phyloP scores from a whole-genome alignment of 75 land plant species.

The Picea sitchensis region DNA sequence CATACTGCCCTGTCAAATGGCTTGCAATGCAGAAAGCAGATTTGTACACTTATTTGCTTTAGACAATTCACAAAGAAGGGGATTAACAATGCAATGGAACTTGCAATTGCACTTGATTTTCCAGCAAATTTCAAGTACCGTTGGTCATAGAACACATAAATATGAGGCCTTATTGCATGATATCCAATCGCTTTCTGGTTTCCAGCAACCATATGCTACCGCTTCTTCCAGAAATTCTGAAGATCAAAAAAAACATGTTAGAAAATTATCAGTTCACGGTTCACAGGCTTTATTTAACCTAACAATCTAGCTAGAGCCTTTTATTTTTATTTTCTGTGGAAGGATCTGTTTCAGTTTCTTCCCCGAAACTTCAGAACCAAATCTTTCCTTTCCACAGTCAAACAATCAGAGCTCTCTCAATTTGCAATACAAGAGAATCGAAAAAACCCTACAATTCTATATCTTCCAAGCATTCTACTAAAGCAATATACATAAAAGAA shows the following conservation, averaged over 20 bases:
- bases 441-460: background rate
- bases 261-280: background rate
- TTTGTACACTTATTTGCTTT: background rate
- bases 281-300: background rate
- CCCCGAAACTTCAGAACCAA: background rate
- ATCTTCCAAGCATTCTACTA: background rate
- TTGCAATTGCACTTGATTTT: background rate
- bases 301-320: background rate
- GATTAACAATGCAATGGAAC: background rate
- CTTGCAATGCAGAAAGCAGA: background rate
- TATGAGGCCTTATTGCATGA: background rate
- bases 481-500: background rate
- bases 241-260: background rate
- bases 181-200: background rate
- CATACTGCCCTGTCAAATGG: slow-evolving; percentile 14
- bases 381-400: background rate
- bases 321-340: background rate
- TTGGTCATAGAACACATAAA: background rate
- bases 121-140: background rate
- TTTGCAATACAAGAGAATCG: no score
- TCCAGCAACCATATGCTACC: background rate
- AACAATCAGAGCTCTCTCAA: no score
- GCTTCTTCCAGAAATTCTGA: background rate
- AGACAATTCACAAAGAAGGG: background rate
- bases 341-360: background rate